Base-by-base conservation (phyloP, 768 basidiomycete species). In the Boletellus ananas region DNA sequence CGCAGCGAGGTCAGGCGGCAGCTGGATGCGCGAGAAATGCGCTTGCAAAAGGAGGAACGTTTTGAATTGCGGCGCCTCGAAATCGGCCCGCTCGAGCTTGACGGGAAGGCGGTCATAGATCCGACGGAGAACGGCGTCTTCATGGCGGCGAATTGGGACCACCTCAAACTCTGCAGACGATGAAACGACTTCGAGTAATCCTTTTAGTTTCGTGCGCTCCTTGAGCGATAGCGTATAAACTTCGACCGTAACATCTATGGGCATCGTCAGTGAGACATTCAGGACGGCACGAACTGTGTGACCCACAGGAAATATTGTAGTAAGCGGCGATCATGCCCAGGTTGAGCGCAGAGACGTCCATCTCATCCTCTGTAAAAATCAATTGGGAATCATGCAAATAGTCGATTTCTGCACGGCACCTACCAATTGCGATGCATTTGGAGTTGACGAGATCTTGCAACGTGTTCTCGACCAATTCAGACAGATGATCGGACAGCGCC, bases 291-390 rank as follows among this genome's bases (percentile, higher is more conserved):
- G 14, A 43, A 4, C 23, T 11, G 3, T 2, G 23, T 34, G 43
- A 74, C 86, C 65, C 57, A 89, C 88, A 91, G 48, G 90, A 93
- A 36, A 94, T 94, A 61, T 93, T 91, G 68, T 93, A 95, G 72
- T 93, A 94, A 0, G 94, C 93, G 0, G 94, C 96, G 59, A 99
- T 98, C 94, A 97, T 96, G 50, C 96, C 96, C 34, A 98, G 74
- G 70, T 98, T 99, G 60, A 97, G 81, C 2, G 94, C 84, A 3
- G 84, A 81, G 1, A 90, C 80, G 55, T 95, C 92, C 87, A 94
- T 93, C 65, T 96, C 94, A 54, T 95, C 93, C 74, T 91, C 89
- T 56, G 43, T 33, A 52, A 34, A 39, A 42, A 14, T n/a, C 25
- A 9, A 53, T 54, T 42, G 47, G 37, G 49, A 12, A 6, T 9